A percentile compares a stretch with the other conserved stretches of the same genome.
Conservation (phyloP, 2,329 filamentous ascomycete genomes). For the Davidsoniella australis region DNA sequence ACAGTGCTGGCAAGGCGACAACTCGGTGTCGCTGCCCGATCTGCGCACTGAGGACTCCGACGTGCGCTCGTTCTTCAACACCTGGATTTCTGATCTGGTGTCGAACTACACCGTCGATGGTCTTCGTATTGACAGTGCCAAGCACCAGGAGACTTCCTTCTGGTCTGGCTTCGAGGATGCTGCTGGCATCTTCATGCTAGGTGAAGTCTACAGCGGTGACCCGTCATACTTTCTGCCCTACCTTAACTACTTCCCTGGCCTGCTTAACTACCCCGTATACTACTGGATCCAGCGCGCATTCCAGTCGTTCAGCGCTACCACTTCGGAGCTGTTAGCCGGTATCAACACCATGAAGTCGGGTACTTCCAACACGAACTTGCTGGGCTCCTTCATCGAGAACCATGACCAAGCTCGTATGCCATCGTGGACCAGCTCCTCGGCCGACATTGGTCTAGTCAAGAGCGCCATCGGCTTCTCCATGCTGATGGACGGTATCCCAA, state of each 20-base stretch:
- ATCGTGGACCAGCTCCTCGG: constrained; percentile 23
- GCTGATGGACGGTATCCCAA: constrained; percentile 33
- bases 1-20: constrained; percentile 34
- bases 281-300: constrained; percentile 13
- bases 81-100: constrained; percentile 51
- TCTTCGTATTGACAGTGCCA: constrained; percentile 52
- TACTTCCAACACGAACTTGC: constrained; percentile 24
- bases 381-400: constrained; percentile 43
- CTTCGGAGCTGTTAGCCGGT: constrained; percentile 38
- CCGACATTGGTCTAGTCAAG: constrained; percentile 37
- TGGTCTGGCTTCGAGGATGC: constrained; percentile 34
- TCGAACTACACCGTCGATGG: constrained; percentile 49
- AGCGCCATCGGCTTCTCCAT: constrained; percentile 18
- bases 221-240: constrained; percentile 35
- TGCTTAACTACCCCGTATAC: constrained; percentile 27
- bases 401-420: constrained; percentile 42
- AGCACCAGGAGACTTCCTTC: constrained; percentile 42
- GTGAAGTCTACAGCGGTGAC: constrained; percentile 42
- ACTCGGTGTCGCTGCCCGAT: constrained; percentile 36
- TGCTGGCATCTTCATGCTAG: constrained; percentile 44
- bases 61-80: constrained; percentile 49
- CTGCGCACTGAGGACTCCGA: constrained; percentile 60
- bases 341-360: constrained; percentile 42
- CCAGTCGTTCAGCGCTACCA: constrained; percentile 11
- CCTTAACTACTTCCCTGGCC: constrained; percentile 31